Conservation (phyloP, 257 asterid genomes). For the Petunia secreta region DNA sequence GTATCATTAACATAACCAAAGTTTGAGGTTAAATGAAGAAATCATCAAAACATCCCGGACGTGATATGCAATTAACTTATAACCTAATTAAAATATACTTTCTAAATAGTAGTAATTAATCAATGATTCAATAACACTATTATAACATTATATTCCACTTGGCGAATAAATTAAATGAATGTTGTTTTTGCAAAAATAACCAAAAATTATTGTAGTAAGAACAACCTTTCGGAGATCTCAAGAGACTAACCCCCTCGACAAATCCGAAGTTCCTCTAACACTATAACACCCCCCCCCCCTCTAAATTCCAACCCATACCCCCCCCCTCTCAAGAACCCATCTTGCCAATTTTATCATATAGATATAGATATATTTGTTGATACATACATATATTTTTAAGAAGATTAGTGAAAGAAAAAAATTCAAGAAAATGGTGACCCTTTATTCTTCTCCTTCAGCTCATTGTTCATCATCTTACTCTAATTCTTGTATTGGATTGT, state of each 20-base stretch:
- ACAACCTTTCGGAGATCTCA: slow-evolving; percentile 91
- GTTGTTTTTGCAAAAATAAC: slow-evolving; percentile 7
- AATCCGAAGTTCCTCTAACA: slow-evolving; percentile 44
- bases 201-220: background rate
- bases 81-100: background rate
- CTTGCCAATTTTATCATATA: background rate
- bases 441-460: slow-evolving; percentile 51
- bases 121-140: background rate
- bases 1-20: background rate
- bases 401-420: background rate
- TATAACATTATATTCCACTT: background rate
- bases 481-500: slow-evolving; percentile 44
- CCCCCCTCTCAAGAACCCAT: slow-evolving; percentile 24
- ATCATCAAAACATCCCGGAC: background rate
- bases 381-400: background rate
- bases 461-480: slow-evolving; percentile 60
- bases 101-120: background rate
- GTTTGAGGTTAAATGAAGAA: background rate
- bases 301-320: background rate
- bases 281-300: background rate
- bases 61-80: background rate
- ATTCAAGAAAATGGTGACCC: slow-evolving; percentile 52
- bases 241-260: slow-evolving; percentile 66
- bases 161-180: background rate
- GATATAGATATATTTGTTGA: background rate